Evolutionary conservation across 2,329 filamentous ascomycete genomes (phyloP), one percentile per base, ranked within the genome.

Genomic region (Colletotrichum trifolii): DNA sequence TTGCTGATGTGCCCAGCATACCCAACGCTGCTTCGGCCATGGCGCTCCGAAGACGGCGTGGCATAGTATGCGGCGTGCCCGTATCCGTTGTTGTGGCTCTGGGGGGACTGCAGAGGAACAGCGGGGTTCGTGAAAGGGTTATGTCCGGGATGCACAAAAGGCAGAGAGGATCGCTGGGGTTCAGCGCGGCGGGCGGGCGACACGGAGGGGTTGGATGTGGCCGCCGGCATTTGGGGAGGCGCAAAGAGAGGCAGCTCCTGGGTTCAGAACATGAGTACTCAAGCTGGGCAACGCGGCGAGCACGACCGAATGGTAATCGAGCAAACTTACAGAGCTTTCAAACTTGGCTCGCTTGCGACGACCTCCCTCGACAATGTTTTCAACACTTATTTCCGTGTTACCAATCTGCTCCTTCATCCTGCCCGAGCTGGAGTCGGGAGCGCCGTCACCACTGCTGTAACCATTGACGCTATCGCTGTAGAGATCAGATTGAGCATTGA

Each of bases 361-460:
- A 70, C 95, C 94, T 74, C 96, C 96, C 79, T 98, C 95, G 67
- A 99, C 92, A 78, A 99, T 98, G 76, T 99, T 99, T 72, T 97
- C 94, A 71, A 97, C 88, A 76, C 95, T 98, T 74, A 99, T 99
- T 72, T 99, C 96, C 13, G 96, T 97, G 76, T 93, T 97, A 53
- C 93, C 94, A 73, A 97, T 88, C 69, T 93, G 91, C 73, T 97
- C 94, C 77, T 92, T 94, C 71, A 86, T 87, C 76, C 91, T 91
- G 73, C 91, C 90, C 64, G 91, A 91, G 70, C 91, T 85, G 60
- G 93, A 94, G 70, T 88, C 91, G 67, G 91, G 87, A 35, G 90
- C 92, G 67, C 89, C 91, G 70, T 97, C 94, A 71, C 92, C 94
- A 77, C 94, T 96, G 79, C 93, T 97, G 77, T 96, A 96, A 67